Percentiles rank a stretch among this genome's conserved stretches.
Evolutionary conservation across 805 yeast genomes (phyloP).

Genomic region (Komagataella phaffii): DNA sequence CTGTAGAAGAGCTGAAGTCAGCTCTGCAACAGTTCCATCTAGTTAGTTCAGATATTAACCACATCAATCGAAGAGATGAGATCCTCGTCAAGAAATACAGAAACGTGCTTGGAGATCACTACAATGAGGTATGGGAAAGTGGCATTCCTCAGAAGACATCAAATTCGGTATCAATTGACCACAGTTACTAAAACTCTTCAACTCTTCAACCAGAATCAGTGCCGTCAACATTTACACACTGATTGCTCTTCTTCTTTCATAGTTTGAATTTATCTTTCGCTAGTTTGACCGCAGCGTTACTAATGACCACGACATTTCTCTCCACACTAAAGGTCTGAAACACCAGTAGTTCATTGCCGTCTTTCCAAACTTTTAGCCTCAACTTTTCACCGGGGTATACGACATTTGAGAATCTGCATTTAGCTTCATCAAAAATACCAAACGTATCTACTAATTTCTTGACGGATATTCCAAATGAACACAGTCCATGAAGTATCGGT

Average conservation of each 20-base stretch:
- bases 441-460: conserved; percentile 66
- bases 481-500: conserved; percentile 91
- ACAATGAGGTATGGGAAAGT: conserved; percentile 54
- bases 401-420: conserved; percentile 80
- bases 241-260: conserved; percentile 3
- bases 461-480: conserved; percentile 72
- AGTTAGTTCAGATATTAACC: conserved; percentile 22
- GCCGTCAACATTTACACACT: not conserved
- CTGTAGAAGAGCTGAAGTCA: conserved; percentile 41
- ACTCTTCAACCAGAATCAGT: not conserved
- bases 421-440: conserved; percentile 74
- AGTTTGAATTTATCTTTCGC: conserved; percentile 11
- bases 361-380: conserved; percentile 74
- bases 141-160: conserved; percentile 12
- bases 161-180: not conserved
- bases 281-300: conserved; percentile 75
- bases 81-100: conserved; percentile 28
- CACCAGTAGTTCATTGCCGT: conserved; percentile 44
- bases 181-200: no score
- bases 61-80: conserved; percentile 27
- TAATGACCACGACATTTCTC: conserved; percentile 65
- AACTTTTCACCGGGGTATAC: conserved; percentile 93
- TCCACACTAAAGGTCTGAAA: conserved; percentile 79
- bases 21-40: conserved; percentile 48
- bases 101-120: conserved; percentile 32